Percentiles rank a stretch among this genome's conserved stretches.
Evolutionary conservation across 2,329 filamentous ascomycete genomes (phyloP).

Genomic region (Aspergillus nomiae): DNA sequence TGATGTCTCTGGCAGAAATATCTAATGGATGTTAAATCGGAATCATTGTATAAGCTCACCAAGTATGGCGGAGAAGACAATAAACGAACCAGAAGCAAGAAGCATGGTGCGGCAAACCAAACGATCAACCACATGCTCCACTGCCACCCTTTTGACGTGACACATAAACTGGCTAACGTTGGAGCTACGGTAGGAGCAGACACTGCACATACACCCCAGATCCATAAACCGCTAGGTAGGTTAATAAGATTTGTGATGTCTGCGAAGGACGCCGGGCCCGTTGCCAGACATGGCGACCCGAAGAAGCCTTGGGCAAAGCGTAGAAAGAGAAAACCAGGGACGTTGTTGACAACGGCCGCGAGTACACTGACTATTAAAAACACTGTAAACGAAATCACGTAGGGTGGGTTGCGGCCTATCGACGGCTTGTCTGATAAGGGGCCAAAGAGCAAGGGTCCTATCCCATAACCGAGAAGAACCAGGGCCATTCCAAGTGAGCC

Average conservation of each 20-base stretch:
- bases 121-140: not conserved
- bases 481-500: conserved; percentile 6
- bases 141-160: not conserved
- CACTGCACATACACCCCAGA: not conserved
- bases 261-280: not conserved
- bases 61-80: not conserved
- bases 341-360: not conserved
- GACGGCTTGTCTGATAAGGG: not conserved
- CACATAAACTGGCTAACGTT: not conserved
- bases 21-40: not conserved
- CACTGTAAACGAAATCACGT: not conserved
- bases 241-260: not conserved
- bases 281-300: conserved; percentile 8
- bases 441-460: conserved; percentile 7
- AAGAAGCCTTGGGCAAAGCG: conserved; percentile 14
- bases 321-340: conserved; percentile 8
- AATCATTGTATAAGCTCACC: not conserved
- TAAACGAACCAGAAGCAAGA: not conserved
- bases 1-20: not conserved
- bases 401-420: not conserved
- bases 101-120: not conserved
- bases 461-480: conserved; percentile 6
- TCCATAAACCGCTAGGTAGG: not conserved
- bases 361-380: not conserved
- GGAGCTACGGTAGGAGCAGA: not conserved